phyloP scores from a whole-genome alignment of 345 rosid species.

The Brassica rapa region DNA sequence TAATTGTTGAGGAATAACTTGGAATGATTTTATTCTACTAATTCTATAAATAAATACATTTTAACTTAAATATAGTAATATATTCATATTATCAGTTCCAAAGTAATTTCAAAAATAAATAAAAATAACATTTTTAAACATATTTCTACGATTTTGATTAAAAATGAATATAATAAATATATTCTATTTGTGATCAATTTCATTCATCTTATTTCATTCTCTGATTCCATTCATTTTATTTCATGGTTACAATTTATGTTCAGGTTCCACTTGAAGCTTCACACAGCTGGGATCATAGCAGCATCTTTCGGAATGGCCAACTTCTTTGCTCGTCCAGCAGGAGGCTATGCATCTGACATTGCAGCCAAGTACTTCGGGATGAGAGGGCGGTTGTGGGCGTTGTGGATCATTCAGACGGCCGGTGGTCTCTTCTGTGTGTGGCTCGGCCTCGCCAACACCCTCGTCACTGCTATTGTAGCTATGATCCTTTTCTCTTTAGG shows the following conservation, averaged over 20 bases:
- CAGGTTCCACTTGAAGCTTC: constrained; percentile 50
- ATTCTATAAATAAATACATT: too few relatives aligned
- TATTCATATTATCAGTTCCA: too few relatives aligned
- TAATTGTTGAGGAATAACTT: too few relatives aligned
- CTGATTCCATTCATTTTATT: too few relatives aligned
- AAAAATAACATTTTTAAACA: too few relatives aligned
- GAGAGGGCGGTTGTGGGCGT: constrained; percentile 58
- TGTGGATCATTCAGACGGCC: constrained; percentile 57
- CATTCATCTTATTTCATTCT: too few relatives aligned
- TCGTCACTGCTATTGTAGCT: constrained; percentile 39
- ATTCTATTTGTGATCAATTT: too few relatives aligned
- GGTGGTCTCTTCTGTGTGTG: constrained; percentile 62
- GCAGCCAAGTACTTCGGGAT: constrained; percentile 50
- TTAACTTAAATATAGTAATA: too few relatives aligned
- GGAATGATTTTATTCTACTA: too few relatives aligned
- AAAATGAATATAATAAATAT: too few relatives aligned
- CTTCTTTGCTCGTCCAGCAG: constrained; percentile 54
- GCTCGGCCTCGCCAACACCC: constrained; percentile 47
- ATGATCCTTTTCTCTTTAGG: constrained; percentile 63
- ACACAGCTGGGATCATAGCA: constrained; percentile 56
- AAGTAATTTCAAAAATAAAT: too few relatives aligned
- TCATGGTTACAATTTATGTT: neutral
- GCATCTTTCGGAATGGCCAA: constrained; percentile 66
- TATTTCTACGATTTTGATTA: too few relatives aligned
- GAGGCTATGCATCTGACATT: constrained; percentile 50